Percentiles rank a stretch among this genome's conserved stretches.
Evolutionary conservation across 257 asterid genomes (phyloP).

Genomic region (Plantago major): DNA sequence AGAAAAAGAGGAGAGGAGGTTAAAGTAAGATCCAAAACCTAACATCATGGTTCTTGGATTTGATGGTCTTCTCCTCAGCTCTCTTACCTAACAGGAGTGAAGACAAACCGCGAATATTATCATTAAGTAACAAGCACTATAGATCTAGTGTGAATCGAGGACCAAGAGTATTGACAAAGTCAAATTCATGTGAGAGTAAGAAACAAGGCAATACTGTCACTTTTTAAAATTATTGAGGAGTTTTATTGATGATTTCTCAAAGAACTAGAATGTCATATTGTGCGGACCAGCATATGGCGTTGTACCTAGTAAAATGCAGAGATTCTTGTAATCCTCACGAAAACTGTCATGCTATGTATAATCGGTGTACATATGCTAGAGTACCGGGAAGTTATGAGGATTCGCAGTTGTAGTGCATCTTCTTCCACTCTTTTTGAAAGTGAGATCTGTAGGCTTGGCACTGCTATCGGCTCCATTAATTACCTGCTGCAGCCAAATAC

Average conservation of each 20-base stretch:
- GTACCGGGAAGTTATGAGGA: constrained; percentile 9
- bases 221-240: background rate
- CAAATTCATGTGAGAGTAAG: no score
- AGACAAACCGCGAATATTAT: no score
- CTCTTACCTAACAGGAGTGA: background rate
- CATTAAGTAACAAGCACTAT: no score
- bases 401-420: background rate
- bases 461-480: constrained; percentile 22
- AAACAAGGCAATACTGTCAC: no score
- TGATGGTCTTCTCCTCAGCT: background rate
- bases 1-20: constrained; percentile 10
- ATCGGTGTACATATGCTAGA: background rate
- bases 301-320: no score
- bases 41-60: constrained; percentile 1
- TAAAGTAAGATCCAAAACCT: background rate
- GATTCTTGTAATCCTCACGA: no score
- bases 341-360: background rate
- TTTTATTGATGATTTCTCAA: background rate
- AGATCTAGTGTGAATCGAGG: no score
- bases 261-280: background rate
- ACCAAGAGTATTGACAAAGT: no score
- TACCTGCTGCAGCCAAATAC: constrained; percentile 24
- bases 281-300: background rate
- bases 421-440: constrained; percentile 3
- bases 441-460: constrained; percentile 15